phyloP scores from a whole-genome alignment of 2,329 filamentous ascomycete species.

The Aspergillus glaucus region DNA sequence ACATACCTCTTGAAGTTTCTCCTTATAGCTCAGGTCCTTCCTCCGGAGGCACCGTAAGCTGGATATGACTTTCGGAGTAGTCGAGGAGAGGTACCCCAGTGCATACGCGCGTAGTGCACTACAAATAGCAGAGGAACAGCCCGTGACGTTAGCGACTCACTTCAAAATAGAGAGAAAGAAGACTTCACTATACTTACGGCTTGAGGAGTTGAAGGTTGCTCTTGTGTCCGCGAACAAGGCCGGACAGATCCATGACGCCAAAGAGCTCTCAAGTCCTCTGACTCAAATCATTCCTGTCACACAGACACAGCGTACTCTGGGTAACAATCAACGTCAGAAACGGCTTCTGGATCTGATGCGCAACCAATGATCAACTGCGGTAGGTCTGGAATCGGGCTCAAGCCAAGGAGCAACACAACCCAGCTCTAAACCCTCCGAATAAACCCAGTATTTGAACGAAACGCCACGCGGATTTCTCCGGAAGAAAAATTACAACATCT shows the following conservation, averaged over 20 bases:
- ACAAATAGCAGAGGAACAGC: conserved; percentile 7
- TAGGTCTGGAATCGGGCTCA: background rate
- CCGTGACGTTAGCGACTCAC: conserved; percentile 3
- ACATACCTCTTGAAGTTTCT: conserved; percentile 34
- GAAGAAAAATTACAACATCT: too few species aligned
- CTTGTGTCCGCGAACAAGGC: conserved; percentile 16
- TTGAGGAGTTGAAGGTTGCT: conserved; percentile 21
- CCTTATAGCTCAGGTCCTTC: conserved; percentile 24
- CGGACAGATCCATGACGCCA: conserved; percentile 22
- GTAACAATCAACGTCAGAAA: background rate
- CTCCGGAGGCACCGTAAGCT: conserved; percentile 30
- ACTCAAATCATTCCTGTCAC: conserved; percentile 21
- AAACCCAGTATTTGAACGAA: too few species aligned
- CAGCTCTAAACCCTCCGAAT: too few species aligned
- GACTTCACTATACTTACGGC: conserved; percentile 25
- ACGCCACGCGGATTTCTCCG: too few species aligned
- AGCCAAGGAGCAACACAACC: background rate
- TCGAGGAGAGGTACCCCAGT: conserved; percentile 43
- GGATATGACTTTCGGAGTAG: conserved; percentile 41
- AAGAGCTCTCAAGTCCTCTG: conserved; percentile 2
- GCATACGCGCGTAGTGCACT: conserved; percentile 43
- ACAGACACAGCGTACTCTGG: conserved; percentile 8
- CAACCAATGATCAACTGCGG: background rate
- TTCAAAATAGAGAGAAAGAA: conserved; percentile 3
- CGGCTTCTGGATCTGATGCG: background rate